phyloP scores from a whole-genome alignment of 345 rosid genomes.

The Populus ilicifolia region DNA sequence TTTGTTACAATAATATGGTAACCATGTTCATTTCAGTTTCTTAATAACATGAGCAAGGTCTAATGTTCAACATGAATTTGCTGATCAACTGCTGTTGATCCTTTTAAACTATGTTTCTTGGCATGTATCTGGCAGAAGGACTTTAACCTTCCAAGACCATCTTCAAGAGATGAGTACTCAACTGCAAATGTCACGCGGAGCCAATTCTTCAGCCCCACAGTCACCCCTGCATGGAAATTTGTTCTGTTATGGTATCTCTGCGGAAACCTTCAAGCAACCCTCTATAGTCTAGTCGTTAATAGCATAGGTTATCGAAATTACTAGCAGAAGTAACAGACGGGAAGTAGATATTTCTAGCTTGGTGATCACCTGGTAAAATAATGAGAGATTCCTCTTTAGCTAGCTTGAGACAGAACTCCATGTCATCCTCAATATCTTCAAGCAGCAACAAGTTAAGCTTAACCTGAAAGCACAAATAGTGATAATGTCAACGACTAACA shows the following conservation, averaged over 20 bases:
- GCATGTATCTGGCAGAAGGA: conserved; percentile 44
- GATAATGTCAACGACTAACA: background rate
- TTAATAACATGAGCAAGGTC: background rate
- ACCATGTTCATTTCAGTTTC: no score
- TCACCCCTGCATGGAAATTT: conserved; percentile 17
- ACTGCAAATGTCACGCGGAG: conserved; percentile 44
- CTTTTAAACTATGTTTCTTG: conserved; percentile 10
- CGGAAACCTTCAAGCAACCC: background rate
- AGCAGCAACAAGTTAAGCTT: background rate
- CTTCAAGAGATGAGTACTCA: conserved; percentile 33
- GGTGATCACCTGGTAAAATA: background rate
- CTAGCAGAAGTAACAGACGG: background rate
- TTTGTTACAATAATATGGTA: background rate
- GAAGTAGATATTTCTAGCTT: background rate
- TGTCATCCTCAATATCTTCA: background rate
- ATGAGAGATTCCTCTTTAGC: background rate
- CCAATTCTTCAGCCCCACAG: conserved; percentile 53
- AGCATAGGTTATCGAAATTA: background rate
- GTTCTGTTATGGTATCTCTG: background rate
- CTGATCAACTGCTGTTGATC: background rate
- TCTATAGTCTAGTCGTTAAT: background rate
- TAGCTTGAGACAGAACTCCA: background rate
- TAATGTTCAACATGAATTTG: background rate
- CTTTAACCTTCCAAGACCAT: conserved; percentile 41
- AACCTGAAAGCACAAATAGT: background rate